A percentile compares a stretch with the other conserved stretches of the same genome.
Evolutionary conservation across 192 early-diverging fungal genomes (phyloP).

Genomic region (Dissophora ornata): DNA sequence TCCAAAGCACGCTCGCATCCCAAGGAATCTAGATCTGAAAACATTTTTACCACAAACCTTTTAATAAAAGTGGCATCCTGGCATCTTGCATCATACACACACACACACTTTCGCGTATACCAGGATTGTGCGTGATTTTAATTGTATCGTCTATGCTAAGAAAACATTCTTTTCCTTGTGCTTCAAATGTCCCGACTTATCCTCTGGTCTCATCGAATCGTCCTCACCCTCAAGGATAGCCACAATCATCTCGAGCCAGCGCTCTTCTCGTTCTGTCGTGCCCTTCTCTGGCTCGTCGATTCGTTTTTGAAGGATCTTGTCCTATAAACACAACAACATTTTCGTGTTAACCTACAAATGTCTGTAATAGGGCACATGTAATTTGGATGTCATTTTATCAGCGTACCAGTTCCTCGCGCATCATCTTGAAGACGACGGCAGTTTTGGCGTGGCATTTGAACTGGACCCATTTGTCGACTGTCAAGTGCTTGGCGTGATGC

Average conservation of each 20-base stretch:
- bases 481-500: conserved; percentile 56
- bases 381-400: not conserved
- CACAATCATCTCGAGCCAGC: conserved; percentile 51
- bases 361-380: too few species aligned
- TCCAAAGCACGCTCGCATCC: conserved; percentile 35
- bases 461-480: conserved; percentile 64
- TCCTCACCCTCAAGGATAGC: conserved; percentile 50
- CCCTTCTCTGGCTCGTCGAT: conserved; percentile 49
- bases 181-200: conserved; percentile 25
- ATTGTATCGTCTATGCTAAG: conserved; percentile 38
- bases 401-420: conserved; percentile 61
- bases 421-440: conserved; percentile 61
- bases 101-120: too few species aligned
- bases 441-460: conserved; percentile 66
- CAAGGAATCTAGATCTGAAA: conserved; percentile 24
- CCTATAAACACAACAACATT: conserved; percentile 12
- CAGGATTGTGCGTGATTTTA: too few species aligned
- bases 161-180: conserved; percentile 41
- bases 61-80: too few species aligned
- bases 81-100: too few species aligned
- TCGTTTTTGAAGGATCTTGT: conserved; percentile 50
- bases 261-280: conserved; percentile 44
- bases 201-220: conserved; percentile 29
- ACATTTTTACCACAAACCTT: too few species aligned
- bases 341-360: too few species aligned